Percentiles rank a stretch among this genome's conserved stretches.
phyloP scores from a whole-genome alignment of 2,329 filamentous ascomycete species.

The Pseudofabraea citricarpa region DNA sequence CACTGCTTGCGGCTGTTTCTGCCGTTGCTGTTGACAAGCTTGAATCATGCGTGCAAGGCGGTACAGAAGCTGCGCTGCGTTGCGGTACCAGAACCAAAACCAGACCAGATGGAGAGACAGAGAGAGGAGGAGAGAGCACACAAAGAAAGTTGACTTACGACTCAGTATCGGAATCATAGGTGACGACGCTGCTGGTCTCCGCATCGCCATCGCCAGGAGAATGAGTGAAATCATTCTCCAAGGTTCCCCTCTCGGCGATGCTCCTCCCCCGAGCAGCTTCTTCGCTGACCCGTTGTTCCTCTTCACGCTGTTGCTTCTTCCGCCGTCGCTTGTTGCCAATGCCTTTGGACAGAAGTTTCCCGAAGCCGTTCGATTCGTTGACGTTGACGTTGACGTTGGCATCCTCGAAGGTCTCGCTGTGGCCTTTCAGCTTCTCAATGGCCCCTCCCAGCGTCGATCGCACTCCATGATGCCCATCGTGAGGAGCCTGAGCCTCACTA shows the following conservation, averaged over 20 bases:
- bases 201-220: conserved; percentile 7
- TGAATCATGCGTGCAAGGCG: too few relatives aligned
- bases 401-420: conserved; percentile 14
- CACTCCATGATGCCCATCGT: conserved; percentile 11
- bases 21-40: too few relatives aligned
- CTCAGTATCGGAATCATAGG: conserved; percentile 27
- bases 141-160: conserved; percentile 24
- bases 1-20: background rate
- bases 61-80: too few relatives aligned
- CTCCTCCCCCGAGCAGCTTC: conserved; percentile 28
- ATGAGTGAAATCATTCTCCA: conserved; percentile 19
- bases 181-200: conserved; percentile 24
- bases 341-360: conserved; percentile 49
- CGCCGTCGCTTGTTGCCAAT: conserved; percentile 44
- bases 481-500: too few relatives aligned
- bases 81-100: too few relatives aligned
- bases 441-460: conserved; percentile 18
- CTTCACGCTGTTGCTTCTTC: conserved; percentile 40
- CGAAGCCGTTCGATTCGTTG: conserved; percentile 39
- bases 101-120: conserved; percentile 11
- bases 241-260: conserved; percentile 26
- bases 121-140: conserved; percentile 6
- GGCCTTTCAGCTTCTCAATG: conserved; percentile 20
- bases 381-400: conserved; percentile 10
- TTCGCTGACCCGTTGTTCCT: conserved; percentile 30